Conservation (phyloP, 371 early-diverging fungal species). For the Funneliformis caledonium region DNA sequence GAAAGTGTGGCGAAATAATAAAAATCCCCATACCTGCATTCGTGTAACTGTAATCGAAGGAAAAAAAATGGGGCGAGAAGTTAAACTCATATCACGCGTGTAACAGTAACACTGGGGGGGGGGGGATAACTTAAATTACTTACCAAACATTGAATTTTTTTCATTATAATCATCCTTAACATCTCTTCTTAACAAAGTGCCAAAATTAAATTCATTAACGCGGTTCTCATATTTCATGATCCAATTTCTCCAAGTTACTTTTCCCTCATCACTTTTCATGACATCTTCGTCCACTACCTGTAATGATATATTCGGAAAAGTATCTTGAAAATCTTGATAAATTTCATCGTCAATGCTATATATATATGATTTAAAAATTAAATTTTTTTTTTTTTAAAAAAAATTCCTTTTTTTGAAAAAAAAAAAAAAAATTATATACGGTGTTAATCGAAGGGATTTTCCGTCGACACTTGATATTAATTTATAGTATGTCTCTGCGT, state of each 20-base stretch:
- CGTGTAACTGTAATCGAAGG: background rate
- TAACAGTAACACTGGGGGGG: no score
- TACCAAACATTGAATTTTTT: conserved; percentile 38
- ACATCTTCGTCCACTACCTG: conserved; percentile 64
- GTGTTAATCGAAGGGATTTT: conserved; percentile 77
- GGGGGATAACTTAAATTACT: background rate
- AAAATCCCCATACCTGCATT: conserved; percentile 7
- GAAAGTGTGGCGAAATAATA: background rate
- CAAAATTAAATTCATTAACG: conserved; percentile 87
- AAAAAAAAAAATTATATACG: conserved; percentile 49
- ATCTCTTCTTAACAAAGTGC: conserved; percentile 79
- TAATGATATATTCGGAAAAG: conserved; percentile 73
- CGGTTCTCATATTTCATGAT: conserved; percentile 80
- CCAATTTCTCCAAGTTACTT: conserved; percentile 84
- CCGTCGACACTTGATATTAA: conserved; percentile 72
- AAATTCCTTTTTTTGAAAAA: background rate
- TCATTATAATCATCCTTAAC: conserved; percentile 71
- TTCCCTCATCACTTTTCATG: conserved; percentile 74
- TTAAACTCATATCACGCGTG: background rate
- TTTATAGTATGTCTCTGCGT: conserved; percentile 91
- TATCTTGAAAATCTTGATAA: conserved; percentile 68
- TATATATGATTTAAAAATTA: background rate
- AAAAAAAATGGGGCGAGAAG: background rate
- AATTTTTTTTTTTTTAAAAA: background rate
- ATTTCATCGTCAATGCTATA: conserved; percentile 80